These are phyloP conservation scores for Malus asiatica DNA, from an alignment of 306 rosid species.

Conservation along the genomic window DNA sequence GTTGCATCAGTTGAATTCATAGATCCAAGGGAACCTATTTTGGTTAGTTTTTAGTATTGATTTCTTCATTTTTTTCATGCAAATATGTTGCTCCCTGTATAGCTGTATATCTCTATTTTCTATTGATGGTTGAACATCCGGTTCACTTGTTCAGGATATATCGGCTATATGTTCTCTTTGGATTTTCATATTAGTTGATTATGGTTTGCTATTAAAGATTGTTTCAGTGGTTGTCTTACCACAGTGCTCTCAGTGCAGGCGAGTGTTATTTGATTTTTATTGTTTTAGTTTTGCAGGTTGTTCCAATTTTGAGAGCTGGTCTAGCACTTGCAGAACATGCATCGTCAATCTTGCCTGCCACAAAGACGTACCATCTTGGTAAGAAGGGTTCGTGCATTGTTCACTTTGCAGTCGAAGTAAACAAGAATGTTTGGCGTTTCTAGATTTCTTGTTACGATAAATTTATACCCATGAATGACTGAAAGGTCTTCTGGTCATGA, in stretches of 20 bases:
- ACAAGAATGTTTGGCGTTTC: neutral
- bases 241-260: conserved; percentile 12
- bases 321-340: conserved; percentile 85
- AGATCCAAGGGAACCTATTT: conserved; percentile 91
- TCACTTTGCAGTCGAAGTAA: conserved; percentile 2
- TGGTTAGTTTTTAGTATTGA: conserved; percentile 41
- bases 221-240: neutral
- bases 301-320: conserved; percentile 93
- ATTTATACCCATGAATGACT: neutral
- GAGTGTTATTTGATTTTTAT: conserved; percentile 16
- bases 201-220: neutral
- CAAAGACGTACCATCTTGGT: conserved; percentile 86
- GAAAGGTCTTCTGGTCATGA: neutral
- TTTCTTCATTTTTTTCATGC: neutral
- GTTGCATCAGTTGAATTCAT: conserved; percentile 84
- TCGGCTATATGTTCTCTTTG: too few species aligned
- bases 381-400: conserved; percentile 13
- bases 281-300: conserved; percentile 46
- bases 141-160: neutral
- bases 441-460: neutral
- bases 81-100: neutral
- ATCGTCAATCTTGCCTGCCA: conserved; percentile 69
- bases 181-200: neutral
- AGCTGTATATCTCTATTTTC: neutral
- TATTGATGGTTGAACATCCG: neutral